Percentiles rank a stretch among this genome's conserved stretches.
Conservation (phyloP, 495 filamentous ascomycete species). For the Penicillium macrosclerotiorum region DNA sequence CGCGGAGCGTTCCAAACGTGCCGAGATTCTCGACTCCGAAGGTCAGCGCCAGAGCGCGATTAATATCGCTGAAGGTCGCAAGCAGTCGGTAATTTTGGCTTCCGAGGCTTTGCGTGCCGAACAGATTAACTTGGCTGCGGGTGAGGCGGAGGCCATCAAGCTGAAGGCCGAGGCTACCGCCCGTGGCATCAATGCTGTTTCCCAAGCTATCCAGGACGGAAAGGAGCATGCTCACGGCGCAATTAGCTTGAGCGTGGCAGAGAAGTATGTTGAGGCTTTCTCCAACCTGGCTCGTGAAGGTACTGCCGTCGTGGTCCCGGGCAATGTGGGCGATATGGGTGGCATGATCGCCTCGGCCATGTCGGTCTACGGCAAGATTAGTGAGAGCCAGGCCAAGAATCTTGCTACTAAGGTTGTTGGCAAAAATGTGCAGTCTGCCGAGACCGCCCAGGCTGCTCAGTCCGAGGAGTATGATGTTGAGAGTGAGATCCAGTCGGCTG, state of each 20-base stretch:
- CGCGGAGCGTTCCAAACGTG: slow-evolving; percentile 92
- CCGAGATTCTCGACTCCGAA: slow-evolving; percentile 94
- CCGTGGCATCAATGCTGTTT: slow-evolving; percentile 81
- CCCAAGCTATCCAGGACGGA: slow-evolving; percentile 65
- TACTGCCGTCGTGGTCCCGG: slow-evolving; percentile 90
- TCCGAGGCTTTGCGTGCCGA: slow-evolving; percentile 89
- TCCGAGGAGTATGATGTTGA: slow-evolving; percentile 16
- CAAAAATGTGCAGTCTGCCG: slow-evolving; percentile 17
- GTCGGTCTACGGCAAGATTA: slow-evolving; percentile 93
- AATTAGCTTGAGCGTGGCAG: slow-evolving; percentile 81
- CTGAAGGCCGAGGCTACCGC: slow-evolving; percentile 85
- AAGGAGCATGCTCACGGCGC: slow-evolving; percentile 74
- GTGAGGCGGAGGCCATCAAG: slow-evolving; percentile 91
- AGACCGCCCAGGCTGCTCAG: neutral
- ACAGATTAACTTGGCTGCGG: slow-evolving; percentile 84
- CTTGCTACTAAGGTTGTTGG: slow-evolving; percentile 55
- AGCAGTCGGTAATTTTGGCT: slow-evolving; percentile 92
- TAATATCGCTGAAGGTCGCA: slow-evolving; percentile 96
- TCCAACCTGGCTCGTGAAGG: slow-evolving; percentile 87
- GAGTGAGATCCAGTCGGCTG: neutral
- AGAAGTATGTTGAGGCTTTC: slow-evolving; percentile 98
- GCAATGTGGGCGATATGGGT: slow-evolving; percentile 95
- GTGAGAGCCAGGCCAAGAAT: slow-evolving; percentile 71
- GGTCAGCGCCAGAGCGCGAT: slow-evolving; percentile 95
- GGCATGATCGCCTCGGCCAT: slow-evolving; percentile 97